Base-by-base conservation (phyloP, 306 rosid genomes). In the Pueraria montana region DNA sequence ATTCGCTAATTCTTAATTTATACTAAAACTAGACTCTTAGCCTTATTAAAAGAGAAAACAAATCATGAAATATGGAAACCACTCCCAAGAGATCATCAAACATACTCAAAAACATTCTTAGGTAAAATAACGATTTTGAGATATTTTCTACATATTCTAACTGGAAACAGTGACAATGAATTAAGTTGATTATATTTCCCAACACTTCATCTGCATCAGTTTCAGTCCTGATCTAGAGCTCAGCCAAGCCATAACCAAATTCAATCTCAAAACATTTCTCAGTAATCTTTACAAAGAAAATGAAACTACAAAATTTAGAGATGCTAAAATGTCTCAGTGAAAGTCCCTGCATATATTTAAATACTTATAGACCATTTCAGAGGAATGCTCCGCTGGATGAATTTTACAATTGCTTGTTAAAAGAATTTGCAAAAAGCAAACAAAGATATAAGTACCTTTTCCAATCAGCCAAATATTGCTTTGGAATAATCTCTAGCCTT, bases 401-500 rank as follows among this genome's bases (percentile, higher is more conserved):
- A 55, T 56, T 61, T 68, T 14, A 70, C n/a, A 59, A 77, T 20
- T 53, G 58, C 32, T 27, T 3, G 49, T 6, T 45, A 48, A 50
- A 67, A 58, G 16, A 67, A 72, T 58, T 55, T 66, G 6, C 10
- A 68, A 72, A 82, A 46, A 42, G 76, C 24, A 61, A 77, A 76
- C 81, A 79, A 61, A 55, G 32, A 48, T 43, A 73, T 65, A 77
- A 45, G 58, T 65, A 85, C 89, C 88, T 93, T 88, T 89, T 92
- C 98, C 99, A 96, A 46, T 93, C 98, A 78, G 97, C 97, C 64
- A 81, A 80, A 89, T 94, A 94, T 73, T 96, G 98, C 85, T 87
- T 94, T 2, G 99, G 98, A 76, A 92, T 66, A 80, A 96, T 85
- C 84, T 92, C 95, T 2, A 94, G 79, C 84, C 50, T 83, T 79